Base-by-base conservation (phyloP, 805 yeast genomes). In the Starmerella khaoyaiensis region DNA sequence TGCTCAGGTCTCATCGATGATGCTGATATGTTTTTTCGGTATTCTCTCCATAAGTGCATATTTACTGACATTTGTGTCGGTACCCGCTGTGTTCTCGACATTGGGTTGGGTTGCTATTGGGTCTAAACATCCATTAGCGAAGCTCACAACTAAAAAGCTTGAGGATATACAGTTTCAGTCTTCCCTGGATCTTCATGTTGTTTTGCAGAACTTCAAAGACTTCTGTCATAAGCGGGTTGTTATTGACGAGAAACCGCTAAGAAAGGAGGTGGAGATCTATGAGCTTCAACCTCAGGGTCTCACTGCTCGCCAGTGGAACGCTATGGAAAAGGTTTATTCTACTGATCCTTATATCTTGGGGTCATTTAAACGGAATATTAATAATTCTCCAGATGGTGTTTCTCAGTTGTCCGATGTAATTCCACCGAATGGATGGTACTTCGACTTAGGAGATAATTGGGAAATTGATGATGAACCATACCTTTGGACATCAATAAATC, bases 401-500 rank as follows among this genome's bases (percentile, higher is more conserved):
- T 55, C 61, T 15, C 58, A 59, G 23, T 52, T 84, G 16, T 59
- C 63, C 2, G 72, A 73, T 17, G 71, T 84, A 1, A 47, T 52
- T 20, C 76, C 93, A 1, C 94, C 94, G 1, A 50, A 50, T 9
- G 75, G 74, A 11, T 84, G 95, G 95, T 63, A 65, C 41, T 84
- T 74, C 54, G 76, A 71, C 40, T 58, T 59, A 20, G 69, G 67
- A 20, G 66, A 68, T 30, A 61, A 62, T 9, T 84, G 95, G 95
- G 58, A 57, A 34, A 60, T 75, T 11, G 94, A 83, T 50, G 48
- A 51, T 12, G 55, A 69, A 28, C 74, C 77, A 0, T 45, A 41
- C 1, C 49, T 48, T 2, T 80, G 87, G 76, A 61, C 73, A 5
- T 33, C 45, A 4, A 19, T n/a, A 19, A 61, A 76, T 23, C 64